Percentiles rank a stretch among this genome's conserved stretches.
phyloP scores from a whole-genome alignment of 2,329 filamentous ascomycete genomes.

The Alternaria solani region DNA sequence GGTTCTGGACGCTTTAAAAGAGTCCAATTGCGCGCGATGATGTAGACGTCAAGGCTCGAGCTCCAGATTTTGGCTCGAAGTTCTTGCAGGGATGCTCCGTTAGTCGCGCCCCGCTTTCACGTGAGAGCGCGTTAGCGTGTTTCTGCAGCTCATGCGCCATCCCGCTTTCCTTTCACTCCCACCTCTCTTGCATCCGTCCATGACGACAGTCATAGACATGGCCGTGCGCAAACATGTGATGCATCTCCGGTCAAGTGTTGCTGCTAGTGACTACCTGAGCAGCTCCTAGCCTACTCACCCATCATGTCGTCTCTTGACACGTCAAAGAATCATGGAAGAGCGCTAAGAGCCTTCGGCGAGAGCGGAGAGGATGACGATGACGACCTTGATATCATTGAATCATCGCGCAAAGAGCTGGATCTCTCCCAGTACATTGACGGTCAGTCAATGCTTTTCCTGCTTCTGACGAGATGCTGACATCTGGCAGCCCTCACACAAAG shows the following conservation, averaged over 20 bases:
- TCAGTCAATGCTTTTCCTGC: constrained; percentile 13
- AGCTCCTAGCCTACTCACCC: not conserved
- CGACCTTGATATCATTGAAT: constrained; percentile 54
- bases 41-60: constrained; percentile 8
- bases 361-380: constrained; percentile 44
- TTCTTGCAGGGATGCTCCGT: constrained; percentile 4
- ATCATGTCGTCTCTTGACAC: constrained; percentile 31
- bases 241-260: not conserved
- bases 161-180: not conserved
- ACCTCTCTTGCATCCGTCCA: not conserved
- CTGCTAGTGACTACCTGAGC: not conserved
- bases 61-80: constrained; percentile 16
- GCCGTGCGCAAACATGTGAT: not conserved
- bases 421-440: constrained; percentile 47
- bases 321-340: constrained; percentile 25
- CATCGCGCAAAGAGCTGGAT: constrained; percentile 43
- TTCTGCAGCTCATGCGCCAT: not conserved
- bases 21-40: constrained; percentile 5
- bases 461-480: constrained; percentile 14
- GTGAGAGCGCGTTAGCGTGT: constrained; percentile 40
- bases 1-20: not conserved
- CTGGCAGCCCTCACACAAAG: constrained; percentile 36
- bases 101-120: constrained; percentile 34
- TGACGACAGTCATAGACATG: not conserved
- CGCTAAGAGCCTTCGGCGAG: constrained; percentile 35